Evolutionary conservation across 164 flowering plant species (phyloP), one percentile per base, ranked within the genome.

Genomic region (Santalum album): DNA sequence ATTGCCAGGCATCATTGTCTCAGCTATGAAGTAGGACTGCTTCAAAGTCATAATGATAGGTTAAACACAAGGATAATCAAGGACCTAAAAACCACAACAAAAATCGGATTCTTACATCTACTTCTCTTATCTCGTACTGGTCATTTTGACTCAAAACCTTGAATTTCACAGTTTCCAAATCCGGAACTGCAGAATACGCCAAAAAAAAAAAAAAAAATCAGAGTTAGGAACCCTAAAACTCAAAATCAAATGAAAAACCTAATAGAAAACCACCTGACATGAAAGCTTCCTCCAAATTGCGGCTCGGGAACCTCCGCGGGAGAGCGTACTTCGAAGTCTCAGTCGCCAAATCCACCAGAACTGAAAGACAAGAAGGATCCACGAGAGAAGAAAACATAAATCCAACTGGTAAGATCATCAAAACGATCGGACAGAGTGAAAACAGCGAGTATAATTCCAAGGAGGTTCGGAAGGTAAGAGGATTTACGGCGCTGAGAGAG

Each of bases 11-110:
- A 91, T 86, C 34, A 78, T 78, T 38, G 87, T 80, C 72, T 82
- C 96, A 1, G 98, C 98, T 56, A 88, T 54, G 55, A 71, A 81
- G 66, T 84, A 86, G 45, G 96, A 75, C 98, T 91, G 81, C 50
- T 58, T 27, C 61, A 68, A 12, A 59, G 18, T 47, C n/a, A 23
- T 49, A 19, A 53, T 12, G 38, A 6, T 17, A 17, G 42, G 9
- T 21, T 16, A 42, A 3, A 42, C 3, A 35, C 4, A 19, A 15
- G 27, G 32, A 23, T 21, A 17, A 17, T 1, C 11, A 20, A 50
- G 27, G 16, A 16, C 25, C 52, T 10, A 39, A 3, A 35, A 3
- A 36, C 16, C 25, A 17, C 15, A 44, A 17, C 9, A 35, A 26
- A 44, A 29, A 25, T 22, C 25, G 14, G 34, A 3, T 45, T 1